A percentile compares a stretch with the other conserved stretches of the same genome.
Conservation (phyloP, 352 stramenopile species). For the Globisporangium splendens region DNA sequence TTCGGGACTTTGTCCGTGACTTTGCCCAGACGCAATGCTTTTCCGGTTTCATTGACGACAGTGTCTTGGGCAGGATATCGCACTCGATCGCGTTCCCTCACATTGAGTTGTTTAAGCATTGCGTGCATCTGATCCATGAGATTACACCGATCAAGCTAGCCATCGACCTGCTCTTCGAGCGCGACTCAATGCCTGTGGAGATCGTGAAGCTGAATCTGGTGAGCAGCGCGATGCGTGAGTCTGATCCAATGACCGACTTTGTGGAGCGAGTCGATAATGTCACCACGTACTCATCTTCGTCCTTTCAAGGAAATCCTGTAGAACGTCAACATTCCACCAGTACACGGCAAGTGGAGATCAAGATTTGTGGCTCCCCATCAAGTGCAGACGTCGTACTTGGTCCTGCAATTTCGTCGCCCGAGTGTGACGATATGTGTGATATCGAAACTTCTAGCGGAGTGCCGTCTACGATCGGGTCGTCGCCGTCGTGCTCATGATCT, state of each 20-base stretch:
- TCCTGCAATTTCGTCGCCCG: neutral
- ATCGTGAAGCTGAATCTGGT: slow-evolving; percentile 33
- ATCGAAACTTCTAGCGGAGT: slow-evolving; percentile 1
- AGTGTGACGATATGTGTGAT: neutral
- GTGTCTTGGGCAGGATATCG: slow-evolving; percentile 35
- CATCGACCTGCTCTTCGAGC: slow-evolving; percentile 56
- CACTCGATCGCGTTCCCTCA: slow-evolving; percentile 28
- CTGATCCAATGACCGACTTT: neutral
- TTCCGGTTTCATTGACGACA: slow-evolving; percentile 58
- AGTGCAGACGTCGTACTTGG: neutral
- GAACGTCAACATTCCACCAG: neutral
- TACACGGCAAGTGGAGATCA: slow-evolving; percentile 2
- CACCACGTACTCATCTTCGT: neutral
- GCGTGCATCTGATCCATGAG: slow-evolving; percentile 49
- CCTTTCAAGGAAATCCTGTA: neutral
- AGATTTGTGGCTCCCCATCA: neutral
- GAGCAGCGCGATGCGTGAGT: neutral
- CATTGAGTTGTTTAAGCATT: slow-evolving; percentile 63
- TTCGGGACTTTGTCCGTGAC: slow-evolving; percentile 35
- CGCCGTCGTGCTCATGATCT: slow-evolving; percentile 5
- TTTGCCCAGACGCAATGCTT: slow-evolving; percentile 68
- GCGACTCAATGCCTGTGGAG: slow-evolving; percentile 34
- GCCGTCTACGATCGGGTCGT: slow-evolving; percentile 12
- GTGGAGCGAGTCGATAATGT: neutral
- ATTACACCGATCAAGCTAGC: slow-evolving; percentile 25